Percentiles rank a stretch among this genome's conserved stretches.
Evolutionary conservation across 140 eudicot species (phyloP).

Genomic region (Bidens hawaiensis): DNA sequence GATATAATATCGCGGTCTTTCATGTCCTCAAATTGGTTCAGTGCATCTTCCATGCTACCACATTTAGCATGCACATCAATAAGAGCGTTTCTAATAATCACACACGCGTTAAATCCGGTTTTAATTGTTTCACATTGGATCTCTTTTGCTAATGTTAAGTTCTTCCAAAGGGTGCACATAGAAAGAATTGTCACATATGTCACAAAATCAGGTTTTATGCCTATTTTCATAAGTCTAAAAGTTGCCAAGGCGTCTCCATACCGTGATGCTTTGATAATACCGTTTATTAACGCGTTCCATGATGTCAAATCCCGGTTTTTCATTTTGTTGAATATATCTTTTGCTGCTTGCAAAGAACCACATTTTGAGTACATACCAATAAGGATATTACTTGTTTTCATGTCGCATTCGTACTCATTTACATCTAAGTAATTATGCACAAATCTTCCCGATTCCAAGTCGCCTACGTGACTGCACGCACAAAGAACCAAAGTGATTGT

Average conservation of each 20-base stretch:
- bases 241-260: slow-evolving; percentile 41
- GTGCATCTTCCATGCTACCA: slow-evolving; percentile 43
- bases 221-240: slow-evolving; percentile 46
- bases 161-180: slow-evolving; percentile 27
- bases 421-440: slow-evolving; percentile 53
- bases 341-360: slow-evolving; percentile 38
- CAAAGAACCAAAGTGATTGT: slow-evolving; percentile 52
- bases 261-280: slow-evolving; percentile 35
- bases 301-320: slow-evolving; percentile 49
- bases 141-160: slow-evolving; percentile 36
- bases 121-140: slow-evolving; percentile 54
- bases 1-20: slow-evolving; percentile 49
- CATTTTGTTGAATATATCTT: slow-evolving; percentile 49
- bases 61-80: slow-evolving; percentile 64
- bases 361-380: slow-evolving; percentile 74
- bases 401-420: slow-evolving; percentile 46
- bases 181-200: slow-evolving; percentile 59
- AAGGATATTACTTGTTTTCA: slow-evolving; percentile 46
- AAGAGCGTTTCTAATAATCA: slow-evolving; percentile 56
- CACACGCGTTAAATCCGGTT: slow-evolving; percentile 41
- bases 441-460: slow-evolving; percentile 46
- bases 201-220: slow-evolving; percentile 51
- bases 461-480: slow-evolving; percentile 52
- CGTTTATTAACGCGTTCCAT: slow-evolving; percentile 59
- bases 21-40: slow-evolving; percentile 58